phyloP scores from a whole-genome alignment of 768 basidiomycete genomes.

The Austroboletus eburneus region DNA sequence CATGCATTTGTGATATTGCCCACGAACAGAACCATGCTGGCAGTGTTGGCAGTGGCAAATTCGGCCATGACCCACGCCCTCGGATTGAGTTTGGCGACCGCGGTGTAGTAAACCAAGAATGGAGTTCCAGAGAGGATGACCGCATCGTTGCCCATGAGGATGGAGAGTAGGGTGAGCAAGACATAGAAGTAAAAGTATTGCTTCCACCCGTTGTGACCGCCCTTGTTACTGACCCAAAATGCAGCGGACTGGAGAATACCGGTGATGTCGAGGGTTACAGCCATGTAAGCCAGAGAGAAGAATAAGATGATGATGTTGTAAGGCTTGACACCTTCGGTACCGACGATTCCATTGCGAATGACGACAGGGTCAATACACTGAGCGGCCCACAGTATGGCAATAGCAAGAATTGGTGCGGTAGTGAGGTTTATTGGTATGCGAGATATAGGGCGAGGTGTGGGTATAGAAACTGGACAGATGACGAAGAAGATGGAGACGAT shows the following conservation, averaged over 20 bases:
- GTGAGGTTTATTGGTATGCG: constrained; percentile 45
- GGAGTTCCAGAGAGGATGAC: constrained; percentile 89
- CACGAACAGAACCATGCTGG: constrained; percentile 70
- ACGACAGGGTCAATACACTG: constrained; percentile 45
- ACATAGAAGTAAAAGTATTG: constrained; percentile 80
- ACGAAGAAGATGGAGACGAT: constrained; percentile 51
- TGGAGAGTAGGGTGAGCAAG: constrained; percentile 73
- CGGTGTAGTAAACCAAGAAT: constrained; percentile 86
- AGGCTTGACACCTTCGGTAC: constrained; percentile 74
- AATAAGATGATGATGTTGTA: constrained; percentile 94
- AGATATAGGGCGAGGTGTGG: constrained; percentile 30
- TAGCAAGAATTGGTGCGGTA: constrained; percentile 51
- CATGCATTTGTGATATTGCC: constrained; percentile 85
- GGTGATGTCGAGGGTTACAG: constrained; percentile 86
- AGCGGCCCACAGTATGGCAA: constrained; percentile 51
- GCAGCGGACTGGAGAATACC: constrained; percentile 85
- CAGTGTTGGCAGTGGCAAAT: constrained; percentile 78
- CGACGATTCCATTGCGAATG: constrained; percentile 76
- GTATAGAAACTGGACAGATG: constrained; percentile 43
- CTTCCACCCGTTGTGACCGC: constrained; percentile 65
- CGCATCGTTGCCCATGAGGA: constrained; percentile 90
- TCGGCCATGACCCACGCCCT: constrained; percentile 70
- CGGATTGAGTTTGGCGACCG: constrained; percentile 47
- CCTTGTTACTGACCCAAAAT: constrained; percentile 81
- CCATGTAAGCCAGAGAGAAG: constrained; percentile 88